Evolutionary conservation across 1,284 basidiomycete species (phyloP), one percentile per base, ranked within the genome.

Genomic region (Singerocomus inundabilis): DNA sequence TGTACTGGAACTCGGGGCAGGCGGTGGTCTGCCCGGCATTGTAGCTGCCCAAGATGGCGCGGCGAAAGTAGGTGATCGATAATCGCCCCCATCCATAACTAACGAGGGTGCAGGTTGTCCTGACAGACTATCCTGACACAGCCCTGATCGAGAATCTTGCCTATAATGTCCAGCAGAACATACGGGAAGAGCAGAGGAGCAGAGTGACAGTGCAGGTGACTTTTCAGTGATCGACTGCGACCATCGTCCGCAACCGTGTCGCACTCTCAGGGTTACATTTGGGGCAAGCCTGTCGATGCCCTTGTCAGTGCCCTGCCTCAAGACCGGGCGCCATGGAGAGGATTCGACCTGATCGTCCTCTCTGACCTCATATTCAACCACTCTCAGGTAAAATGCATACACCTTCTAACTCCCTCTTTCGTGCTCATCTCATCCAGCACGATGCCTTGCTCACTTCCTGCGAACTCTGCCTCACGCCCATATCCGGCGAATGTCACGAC

Each of bases 331-430:
- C 7, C 51, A 11, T 50, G 51, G 45, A 60, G 56, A 11, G 65
- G 70, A 37, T 98, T 90, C 59, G 85, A 97, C 61, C 63, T 96
- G 12, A 80, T 98, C 53, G 85, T 98, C 49, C 77, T 98, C 44
- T 95, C 91, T 1, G 96, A 98, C 70, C 80, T 98, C 31, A 81
- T 96, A 26, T 95, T 95, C 70, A 95, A 91, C 56, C 88, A 91
- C 58, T 91, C 89, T 4, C 85, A 91, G 70, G 87, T 85, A n/a
- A 53, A 28, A 67, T 49, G 25, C 6, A 39, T 30, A 11, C 16
- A 6, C 49, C 16, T 42, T 18, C 18, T 15, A 12, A 30, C 8
- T n/a, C 26, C 9, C 16, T n/a, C 28, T 15, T 32, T 7, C n/a
- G 16, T 52, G 32, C 18, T 40, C 31, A 49, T 18, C 13, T 41